Evolutionary conservation across 2,329 filamentous ascomycete genomes (phyloP).

Genomic region (Diaporthe sp.): DNA sequence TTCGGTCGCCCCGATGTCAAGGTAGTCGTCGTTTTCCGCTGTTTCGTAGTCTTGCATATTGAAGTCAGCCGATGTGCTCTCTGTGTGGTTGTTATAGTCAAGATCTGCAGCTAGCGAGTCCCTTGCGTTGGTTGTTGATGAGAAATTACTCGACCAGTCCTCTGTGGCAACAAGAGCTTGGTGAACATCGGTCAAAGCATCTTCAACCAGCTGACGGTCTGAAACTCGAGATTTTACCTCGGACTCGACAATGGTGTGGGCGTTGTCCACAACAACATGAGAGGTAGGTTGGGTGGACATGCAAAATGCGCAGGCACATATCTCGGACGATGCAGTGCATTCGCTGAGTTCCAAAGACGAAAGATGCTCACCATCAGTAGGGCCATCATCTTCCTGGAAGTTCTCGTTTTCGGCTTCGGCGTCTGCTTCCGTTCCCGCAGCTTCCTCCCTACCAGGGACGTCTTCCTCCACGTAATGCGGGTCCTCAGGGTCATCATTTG

Average conservation of each 20-base stretch:
- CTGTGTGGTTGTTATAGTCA: not conserved
- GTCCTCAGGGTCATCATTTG: not conserved
- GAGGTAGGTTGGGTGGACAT: slow-evolving; percentile 7
- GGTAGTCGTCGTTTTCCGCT: slow-evolving; percentile 42
- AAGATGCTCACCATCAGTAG: slow-evolving; percentile 38
- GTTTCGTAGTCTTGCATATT: slow-evolving; percentile 28
- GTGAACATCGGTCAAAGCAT: not conserved
- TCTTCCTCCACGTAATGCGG: not conserved
- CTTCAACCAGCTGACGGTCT: not conserved
- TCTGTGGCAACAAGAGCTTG: not conserved
- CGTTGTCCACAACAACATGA: not conserved
- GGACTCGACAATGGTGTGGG: not conserved
- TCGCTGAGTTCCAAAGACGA: slow-evolving; percentile 12
- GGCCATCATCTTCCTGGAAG: slow-evolving; percentile 25
- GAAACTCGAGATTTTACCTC: not conserved
- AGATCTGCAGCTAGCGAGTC: slow-evolving; percentile 7
- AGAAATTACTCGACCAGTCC: slow-evolving; percentile 5
- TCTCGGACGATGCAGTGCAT: slow-evolving; percentile 18
- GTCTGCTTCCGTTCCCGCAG: not conserved
- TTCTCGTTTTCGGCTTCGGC: slow-evolving; percentile 14
- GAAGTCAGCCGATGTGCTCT: slow-evolving; percentile 33
- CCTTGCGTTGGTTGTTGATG: not conserved
- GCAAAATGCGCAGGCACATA: slow-evolving; percentile 36
- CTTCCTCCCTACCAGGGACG: not conserved
- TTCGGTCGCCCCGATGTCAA: slow-evolving; percentile 35